Conservation (phyloP, 495 filamentous ascomycete genomes). For the Cetradonia linearis region DNA sequence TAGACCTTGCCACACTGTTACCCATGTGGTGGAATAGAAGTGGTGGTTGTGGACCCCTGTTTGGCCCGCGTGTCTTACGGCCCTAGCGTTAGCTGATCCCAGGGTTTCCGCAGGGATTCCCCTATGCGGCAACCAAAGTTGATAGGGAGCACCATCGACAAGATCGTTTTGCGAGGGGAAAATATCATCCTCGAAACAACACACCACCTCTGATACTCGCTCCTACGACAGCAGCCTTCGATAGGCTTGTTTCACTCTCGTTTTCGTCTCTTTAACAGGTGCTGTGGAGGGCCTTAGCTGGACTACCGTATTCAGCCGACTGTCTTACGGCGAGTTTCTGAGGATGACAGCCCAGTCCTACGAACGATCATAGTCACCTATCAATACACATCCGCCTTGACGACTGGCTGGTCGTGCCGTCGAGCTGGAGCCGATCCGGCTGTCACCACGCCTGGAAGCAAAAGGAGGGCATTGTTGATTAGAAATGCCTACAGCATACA, state of each 20-base stretch:
- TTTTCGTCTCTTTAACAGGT: background rate
- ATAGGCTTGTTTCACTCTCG: constrained; percentile 18
- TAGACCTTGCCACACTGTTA: background rate
- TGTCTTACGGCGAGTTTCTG: constrained; percentile 2
- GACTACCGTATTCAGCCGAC: constrained; percentile 1
- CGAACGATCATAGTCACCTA: constrained; percentile 2
- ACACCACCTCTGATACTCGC: background rate
- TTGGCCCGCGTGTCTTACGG: constrained; percentile 16
- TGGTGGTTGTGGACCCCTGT: constrained; percentile 1
- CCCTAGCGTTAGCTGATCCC: background rate
- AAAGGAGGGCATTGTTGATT: constrained; percentile 5
- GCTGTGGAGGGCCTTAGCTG: constrained; percentile 2
- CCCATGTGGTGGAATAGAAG: background rate
- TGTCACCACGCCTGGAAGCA: constrained; percentile 11
- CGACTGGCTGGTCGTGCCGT: constrained; percentile 3
- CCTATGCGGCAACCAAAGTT: constrained; percentile 18
- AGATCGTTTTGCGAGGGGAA: background rate
- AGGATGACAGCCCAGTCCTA: background rate
- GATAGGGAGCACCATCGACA: constrained; percentile 6
- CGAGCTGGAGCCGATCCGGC: constrained; percentile 13
- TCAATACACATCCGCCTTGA: background rate
- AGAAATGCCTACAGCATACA: constrained; percentile 46
- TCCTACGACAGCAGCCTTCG: constrained; percentile 15
- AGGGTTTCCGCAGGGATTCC: constrained; percentile 7
- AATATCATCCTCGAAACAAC: background rate